Evolutionary conservation across 306 rosid genomes (phyloP).

Genomic region (Luffa aegyptiaca): DNA sequence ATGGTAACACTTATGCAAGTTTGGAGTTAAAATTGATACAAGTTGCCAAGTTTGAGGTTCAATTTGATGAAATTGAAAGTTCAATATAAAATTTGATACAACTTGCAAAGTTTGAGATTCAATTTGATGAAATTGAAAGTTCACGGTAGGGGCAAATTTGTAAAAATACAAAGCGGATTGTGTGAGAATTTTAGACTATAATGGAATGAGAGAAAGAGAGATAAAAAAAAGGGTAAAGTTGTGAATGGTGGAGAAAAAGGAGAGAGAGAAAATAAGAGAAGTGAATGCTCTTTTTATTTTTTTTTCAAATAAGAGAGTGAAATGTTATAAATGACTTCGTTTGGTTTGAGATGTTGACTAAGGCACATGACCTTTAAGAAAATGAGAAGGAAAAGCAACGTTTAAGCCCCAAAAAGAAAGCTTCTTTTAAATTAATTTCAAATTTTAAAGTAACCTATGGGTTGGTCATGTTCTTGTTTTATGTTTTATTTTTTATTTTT

Average conservation of each 20-base stretch:
- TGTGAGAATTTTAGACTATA: neutral
- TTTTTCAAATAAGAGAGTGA: neutral
- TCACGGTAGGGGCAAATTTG: neutral
- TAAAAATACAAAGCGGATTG: neutral
- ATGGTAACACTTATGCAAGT: too few species aligned
- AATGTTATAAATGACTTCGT: neutral
- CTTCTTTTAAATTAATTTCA: too few species aligned
- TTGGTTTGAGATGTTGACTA: constrained; percentile 1
- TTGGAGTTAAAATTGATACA: too few species aligned
- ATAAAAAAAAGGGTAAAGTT: neutral
- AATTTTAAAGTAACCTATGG: too few species aligned
- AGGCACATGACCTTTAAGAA: neutral
- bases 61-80: too few species aligned
- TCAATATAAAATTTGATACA: too few species aligned
- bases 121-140: too few species aligned
- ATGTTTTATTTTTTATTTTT: too few species aligned
- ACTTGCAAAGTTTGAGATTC: too few species aligned
- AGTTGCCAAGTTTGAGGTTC: too few species aligned
- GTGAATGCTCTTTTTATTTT: neutral
- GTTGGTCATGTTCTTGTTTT: too few species aligned
- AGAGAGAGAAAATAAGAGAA: neutral
- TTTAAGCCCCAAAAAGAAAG: too few species aligned
- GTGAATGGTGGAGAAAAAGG: neutral
- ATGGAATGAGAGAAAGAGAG: neutral
- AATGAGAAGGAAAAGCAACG: neutral